Evolutionary conservation across 768 basidiomycete species (phyloP), one percentile per base, ranked within the genome.

Genomic region (Russula foetens): DNA sequence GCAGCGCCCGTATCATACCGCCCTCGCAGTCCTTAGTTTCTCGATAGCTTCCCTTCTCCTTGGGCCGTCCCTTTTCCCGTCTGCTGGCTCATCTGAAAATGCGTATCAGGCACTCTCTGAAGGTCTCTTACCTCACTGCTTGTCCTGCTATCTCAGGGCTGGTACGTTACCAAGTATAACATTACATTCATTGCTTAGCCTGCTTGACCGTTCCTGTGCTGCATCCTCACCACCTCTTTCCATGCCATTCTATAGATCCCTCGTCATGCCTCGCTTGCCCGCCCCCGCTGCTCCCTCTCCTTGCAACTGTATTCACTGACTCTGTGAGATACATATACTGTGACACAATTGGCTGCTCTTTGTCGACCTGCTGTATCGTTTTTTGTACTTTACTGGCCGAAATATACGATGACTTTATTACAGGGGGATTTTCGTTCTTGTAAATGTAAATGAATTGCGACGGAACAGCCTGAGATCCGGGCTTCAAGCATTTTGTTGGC

Each of bases 251-350:
- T 26, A 43, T 56, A 62, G 55, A 26, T 6, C 41, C 51, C 26
- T 51, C 24, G 28, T 53, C 51, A 44, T 53, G 45, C 45, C 56
- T 57, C 55, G n/a, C n/a, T n/a, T n/a, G n/a, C n/a, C n/a, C n/a
- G n/a, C 24, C 21, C 51, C n/a, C 33, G 29, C 17, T 33, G 43
- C n/a, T 33, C 39, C 39, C 29, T 53, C 39, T 41, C 17, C 51
- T 26, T 41, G 51, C 61, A 62, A 58, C 51, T 56, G 61, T 58
- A 52, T 46, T 56, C 46, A 53, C 61, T 56, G 38, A 62, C 55
- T 48, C 61, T 62, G 61, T 62, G 61, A 62, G 43, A 62, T 62
- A 62, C 61, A 62, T 61, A 46, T 31, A 44, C 35, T 56, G 59
- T 60, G 60, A 51, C 33, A 44, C 26, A 21, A 52, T 35, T 43